phyloP scores from a whole-genome alignment of 1,284 basidiomycete genomes.

The Cystobasidium slooffiae region DNA sequence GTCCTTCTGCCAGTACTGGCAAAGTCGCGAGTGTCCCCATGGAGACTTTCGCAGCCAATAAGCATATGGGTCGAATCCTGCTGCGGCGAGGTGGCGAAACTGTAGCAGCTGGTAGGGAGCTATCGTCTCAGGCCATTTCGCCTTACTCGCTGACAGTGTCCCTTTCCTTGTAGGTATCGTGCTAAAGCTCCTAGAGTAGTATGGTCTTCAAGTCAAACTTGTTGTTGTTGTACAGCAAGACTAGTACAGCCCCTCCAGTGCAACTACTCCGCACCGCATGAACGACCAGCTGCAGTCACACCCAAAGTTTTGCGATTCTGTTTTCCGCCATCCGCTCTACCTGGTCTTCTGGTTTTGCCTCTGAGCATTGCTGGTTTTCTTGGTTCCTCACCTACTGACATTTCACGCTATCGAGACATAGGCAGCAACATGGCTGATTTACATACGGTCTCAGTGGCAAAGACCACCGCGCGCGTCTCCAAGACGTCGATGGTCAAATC shows the following conservation, averaged over 20 bases:
- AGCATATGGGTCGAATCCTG: constrained; percentile 93
- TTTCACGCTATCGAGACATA: background rate
- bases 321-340: too few relatives aligned
- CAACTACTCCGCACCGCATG: background rate
- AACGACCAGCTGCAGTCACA: too few relatives aligned
- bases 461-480: too few relatives aligned
- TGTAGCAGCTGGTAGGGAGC: constrained; percentile 75
- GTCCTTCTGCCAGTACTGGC: constrained; percentile 60
- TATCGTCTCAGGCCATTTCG: background rate
- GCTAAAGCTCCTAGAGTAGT: constrained; percentile 21
- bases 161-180: constrained; percentile 28
- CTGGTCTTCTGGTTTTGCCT: too few relatives aligned
- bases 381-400: background rate
- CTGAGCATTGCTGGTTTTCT: too few relatives aligned
- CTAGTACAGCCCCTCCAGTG: background rate
- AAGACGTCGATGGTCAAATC: background rate
- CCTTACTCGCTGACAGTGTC: background rate
- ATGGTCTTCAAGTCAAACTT: background rate
- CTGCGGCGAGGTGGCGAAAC: constrained; percentile 89
- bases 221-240: background rate
- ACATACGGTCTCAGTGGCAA: constrained; percentile 1
- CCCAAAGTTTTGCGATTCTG: too few relatives aligned
- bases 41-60: constrained; percentile 85
- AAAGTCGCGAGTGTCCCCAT: constrained; percentile 72
- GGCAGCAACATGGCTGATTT: constrained; percentile 26